Evolutionary conservation across 805 yeast genomes (phyloP).

Genomic region (Ogataea parapolymorpha): DNA sequence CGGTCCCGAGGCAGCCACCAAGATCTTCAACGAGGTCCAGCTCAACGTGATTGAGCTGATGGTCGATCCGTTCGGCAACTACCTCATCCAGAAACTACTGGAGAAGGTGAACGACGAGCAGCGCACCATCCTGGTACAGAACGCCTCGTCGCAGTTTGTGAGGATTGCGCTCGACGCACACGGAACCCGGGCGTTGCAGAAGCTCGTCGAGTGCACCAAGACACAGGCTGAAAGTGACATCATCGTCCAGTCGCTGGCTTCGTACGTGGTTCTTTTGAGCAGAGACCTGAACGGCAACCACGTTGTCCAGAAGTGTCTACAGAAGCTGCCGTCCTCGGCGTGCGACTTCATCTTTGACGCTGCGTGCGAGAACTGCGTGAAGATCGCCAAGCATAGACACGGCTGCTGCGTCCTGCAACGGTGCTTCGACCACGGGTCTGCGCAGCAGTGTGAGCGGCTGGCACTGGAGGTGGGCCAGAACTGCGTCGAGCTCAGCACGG

Average conservation of each 20-base stretch:
- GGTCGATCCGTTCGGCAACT: constrained; percentile 98
- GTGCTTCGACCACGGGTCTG: constrained; percentile 85
- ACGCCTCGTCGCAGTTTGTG: constrained; percentile 70
- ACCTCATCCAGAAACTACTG: constrained; percentile 83
- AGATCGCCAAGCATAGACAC: constrained; percentile 91
- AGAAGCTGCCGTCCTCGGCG: constrained; percentile 62
- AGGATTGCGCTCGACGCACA: constrained; percentile 88
- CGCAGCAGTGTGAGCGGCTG: constrained; percentile 63
- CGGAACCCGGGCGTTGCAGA: constrained; percentile 94
- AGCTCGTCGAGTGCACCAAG: constrained; percentile 76
- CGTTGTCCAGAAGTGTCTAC: constrained; percentile 89
- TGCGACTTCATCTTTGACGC: constrained; percentile 89
- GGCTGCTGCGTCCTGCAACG: constrained; percentile 97
- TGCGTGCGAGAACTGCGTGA: constrained; percentile 66
- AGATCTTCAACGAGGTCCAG: constrained; percentile 78
- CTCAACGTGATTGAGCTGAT: constrained; percentile 79
- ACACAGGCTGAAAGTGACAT: constrained; percentile 69
- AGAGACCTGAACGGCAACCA: constrained; percentile 95
- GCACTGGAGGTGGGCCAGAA: constrained; percentile 64
- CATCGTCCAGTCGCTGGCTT: constrained; percentile 34
- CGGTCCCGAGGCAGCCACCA: constrained; percentile 58
- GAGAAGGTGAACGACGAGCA: constrained; percentile 72
- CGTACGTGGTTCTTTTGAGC: constrained; percentile 74
- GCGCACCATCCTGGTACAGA: constrained; percentile 62
- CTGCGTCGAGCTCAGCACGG: constrained; percentile 70